These are phyloP conservation scores for Solanum hybrid DNA, from an alignment of 305 asterid genomes.

Conservation along the genomic window DNA sequence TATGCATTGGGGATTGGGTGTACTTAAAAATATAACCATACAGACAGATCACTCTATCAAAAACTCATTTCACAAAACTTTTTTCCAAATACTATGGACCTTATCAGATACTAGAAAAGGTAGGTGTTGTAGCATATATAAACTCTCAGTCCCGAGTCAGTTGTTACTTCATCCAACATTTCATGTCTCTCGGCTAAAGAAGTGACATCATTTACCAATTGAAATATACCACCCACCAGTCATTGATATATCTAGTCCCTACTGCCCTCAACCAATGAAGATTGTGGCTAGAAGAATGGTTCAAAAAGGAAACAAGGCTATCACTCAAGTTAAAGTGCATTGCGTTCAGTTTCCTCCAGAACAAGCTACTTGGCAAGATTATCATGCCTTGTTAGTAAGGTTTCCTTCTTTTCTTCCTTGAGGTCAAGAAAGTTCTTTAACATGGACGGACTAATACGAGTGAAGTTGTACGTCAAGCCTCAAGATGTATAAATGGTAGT, in stretches of 20 bases:
- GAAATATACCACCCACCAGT: no score
- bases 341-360: not conserved
- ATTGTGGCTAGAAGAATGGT: not conserved
- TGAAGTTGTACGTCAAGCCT: not conserved
- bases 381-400: not conserved
- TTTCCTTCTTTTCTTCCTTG: not conserved
- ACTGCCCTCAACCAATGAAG: not conserved
- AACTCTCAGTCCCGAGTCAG: no score
- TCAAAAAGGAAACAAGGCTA: not conserved
- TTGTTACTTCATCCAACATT: no score
- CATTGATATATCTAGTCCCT: not conserved
- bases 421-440: not conserved
- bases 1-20: no score
- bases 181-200: no score
- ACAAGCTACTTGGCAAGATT: not conserved
- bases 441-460: not conserved
- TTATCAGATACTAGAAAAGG: no score
- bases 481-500: not conserved
- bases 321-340: not conserved
- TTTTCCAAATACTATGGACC: no score
- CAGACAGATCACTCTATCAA: no score
- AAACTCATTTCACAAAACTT: no score
- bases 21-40: no score
- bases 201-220: no score
- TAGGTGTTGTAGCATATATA: no score